Evolutionary conservation across 352 stramenopile species (phyloP), one percentile per base, ranked within the genome.

Genomic region (Phytophthora aleatoria): DNA sequence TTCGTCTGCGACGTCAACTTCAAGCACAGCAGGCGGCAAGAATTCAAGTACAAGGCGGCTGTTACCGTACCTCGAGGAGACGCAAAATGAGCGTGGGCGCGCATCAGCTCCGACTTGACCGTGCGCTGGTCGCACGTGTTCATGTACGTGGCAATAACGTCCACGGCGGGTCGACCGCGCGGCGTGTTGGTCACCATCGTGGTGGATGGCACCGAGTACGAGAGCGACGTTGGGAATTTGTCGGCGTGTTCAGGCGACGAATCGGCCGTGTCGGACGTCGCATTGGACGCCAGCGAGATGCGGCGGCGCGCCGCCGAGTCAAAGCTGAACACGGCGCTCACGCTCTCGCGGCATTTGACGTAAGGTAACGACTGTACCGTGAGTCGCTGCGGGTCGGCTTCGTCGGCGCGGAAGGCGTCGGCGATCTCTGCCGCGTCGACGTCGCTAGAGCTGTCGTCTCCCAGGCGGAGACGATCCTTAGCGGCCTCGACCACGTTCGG

Each of bases 91-190:
- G 81, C 82, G 54, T 91, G 83, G 9, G 83, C 80, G 26, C 83
- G 85, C 72, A 94, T 76, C 7, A 92, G 74, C 39, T 94, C 85
- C 45, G 82, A 85, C 64, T 92, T 94, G 53, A 90, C 66, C 1
- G 81, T 83, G 35, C 87, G 87, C 38, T 76, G 80, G 71, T 95
- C 87, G 39, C 71, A 82, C 41, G 87, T 94, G 78, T 95, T 95
- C 87, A 95, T 95, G 74, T 95, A 95, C 2, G 87, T 95, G 45
- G 87, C 87, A 61, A 95, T 95, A 36, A 95, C 84, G 54, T 95
- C 87, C 41, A 95, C 87, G 1, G 81, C 79, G 9, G 82, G 82
- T 15, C 85, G 85, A 3, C 74, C 85, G 24, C 85, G 81, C 43
- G 84, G 84, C 49, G 82, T 90, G 50, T 84, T 90, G 55, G 70